These are phyloP conservation scores for Penicillium subrubescens DNA, from an alignment of 495 filamentous ascomycete species.

Conservation along the genomic window DNA sequence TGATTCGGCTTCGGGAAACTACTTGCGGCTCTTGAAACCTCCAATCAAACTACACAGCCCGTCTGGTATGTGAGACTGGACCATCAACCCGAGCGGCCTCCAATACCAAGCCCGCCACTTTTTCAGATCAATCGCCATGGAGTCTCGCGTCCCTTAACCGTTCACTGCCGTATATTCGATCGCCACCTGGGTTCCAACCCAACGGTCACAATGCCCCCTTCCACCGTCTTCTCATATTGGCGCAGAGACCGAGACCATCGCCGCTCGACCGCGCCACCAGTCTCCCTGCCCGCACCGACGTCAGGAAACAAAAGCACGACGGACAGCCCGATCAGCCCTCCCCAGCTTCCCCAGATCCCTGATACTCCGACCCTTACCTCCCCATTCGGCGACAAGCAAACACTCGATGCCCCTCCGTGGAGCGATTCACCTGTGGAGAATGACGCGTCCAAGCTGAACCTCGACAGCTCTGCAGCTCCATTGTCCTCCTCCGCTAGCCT, in stretches of 20 bases:
- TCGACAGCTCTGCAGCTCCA: conserved; percentile 27
- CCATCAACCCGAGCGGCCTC: conserved; percentile 10
- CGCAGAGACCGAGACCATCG: conserved; percentile 51
- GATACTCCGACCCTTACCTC: conserved; percentile 33
- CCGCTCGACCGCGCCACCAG: conserved; percentile 41
- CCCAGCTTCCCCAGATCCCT: conserved; percentile 38
- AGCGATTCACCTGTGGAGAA: conserved; percentile 27
- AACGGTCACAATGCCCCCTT: conserved; percentile 40
- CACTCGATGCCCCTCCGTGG: conserved; percentile 19
- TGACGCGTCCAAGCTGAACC: conserved; percentile 31
- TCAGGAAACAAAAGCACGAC: conserved; percentile 23
- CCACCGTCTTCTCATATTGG: conserved; percentile 53
- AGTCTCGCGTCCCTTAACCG: conserved; percentile 15
- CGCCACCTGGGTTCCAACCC: conserved; percentile 15
- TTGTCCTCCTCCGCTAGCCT: conserved; percentile 38
- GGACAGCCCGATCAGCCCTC: conserved; percentile 31
- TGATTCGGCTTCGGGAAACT: background rate
- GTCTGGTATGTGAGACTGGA: conserved; percentile 29
- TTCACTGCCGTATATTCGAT: conserved; percentile 6
- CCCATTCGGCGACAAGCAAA: conserved; percentile 22
- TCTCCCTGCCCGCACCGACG: conserved; percentile 28
- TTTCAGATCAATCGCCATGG: conserved; percentile 22
- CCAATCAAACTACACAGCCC: conserved; percentile 10
- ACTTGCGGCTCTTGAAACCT: background rate
- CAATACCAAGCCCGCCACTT: conserved; percentile 19